Base-by-base conservation (phyloP, 257 asterid species). In the Nemophila menziesii region DNA sequence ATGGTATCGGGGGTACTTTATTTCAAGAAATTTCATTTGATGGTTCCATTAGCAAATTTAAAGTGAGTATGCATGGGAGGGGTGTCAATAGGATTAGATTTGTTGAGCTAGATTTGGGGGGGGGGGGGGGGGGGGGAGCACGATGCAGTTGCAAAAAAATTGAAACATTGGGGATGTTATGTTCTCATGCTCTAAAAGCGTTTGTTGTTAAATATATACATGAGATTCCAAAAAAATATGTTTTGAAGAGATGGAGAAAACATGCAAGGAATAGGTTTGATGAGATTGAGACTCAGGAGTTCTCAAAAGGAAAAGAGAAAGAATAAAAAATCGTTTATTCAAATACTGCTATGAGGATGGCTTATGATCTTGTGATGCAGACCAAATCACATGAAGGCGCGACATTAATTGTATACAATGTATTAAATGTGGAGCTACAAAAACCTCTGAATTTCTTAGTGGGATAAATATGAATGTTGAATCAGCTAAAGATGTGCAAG, bases 101-200 rank as follows among this genome's bases (percentile, higher is more conserved):
- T 0, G 56, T 49, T 23, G 17, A 13, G 14, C 49, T 48, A 16
- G 45, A 48, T 29, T 9, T 4, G 18, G 20, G 36, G 6, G 14
- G 1, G 4, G 7, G 19, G 22, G 34, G 33, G 6, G 14, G 1
- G 4, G 7, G 19, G 22, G 34, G 33, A 9, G 15, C 42, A 1
- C 41, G 29, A 4, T 56, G 45, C 14, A 47, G 43, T 39, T 56
- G 50, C 12, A 18, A 14, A 5, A 27, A 26, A n/a, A 24, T 56
- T 56, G 42, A 57, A 29, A 39, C 50, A 5, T 5, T 39, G 18
- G 47, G 61, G 4, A 55, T 55, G 15, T 27, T 44, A 10, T 45
- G 53, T 26, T 33, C 34, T 8, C 46, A 45, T 17, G 52, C 54
- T 14, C 18, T 55, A 29, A 37, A 36, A 33, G 42, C 44, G 0